phyloP scores from a whole-genome alignment of 2,329 filamentous ascomycete genomes.

The Nemania abortiva region DNA sequence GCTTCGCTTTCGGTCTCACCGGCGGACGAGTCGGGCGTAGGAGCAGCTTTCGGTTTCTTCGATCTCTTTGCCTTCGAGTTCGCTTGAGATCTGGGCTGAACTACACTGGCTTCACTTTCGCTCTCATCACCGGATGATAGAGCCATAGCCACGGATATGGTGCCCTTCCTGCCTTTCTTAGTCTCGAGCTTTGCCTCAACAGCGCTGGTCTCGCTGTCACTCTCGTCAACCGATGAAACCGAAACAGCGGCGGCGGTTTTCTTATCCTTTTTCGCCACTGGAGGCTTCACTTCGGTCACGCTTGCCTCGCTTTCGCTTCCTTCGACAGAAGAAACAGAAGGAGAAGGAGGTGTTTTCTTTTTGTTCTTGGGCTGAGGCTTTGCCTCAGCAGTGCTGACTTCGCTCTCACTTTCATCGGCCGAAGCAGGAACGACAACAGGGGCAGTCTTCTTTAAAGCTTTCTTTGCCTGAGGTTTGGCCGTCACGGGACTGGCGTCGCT shows the following conservation, averaged over 20 bases:
- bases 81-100: constrained; percentile 28
- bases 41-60: constrained; percentile 18
- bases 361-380: constrained; percentile 24
- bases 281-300: not conserved
- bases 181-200: constrained; percentile 15
- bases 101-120: constrained; percentile 15
- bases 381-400: constrained; percentile 23
- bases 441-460: constrained; percentile 13
- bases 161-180: constrained; percentile 10
- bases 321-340: constrained; percentile 24
- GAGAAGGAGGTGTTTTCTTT: not conserved
- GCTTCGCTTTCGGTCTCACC: constrained; percentile 27
- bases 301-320: constrained; percentile 26
- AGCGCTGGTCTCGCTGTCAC: constrained; percentile 31
- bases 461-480: constrained; percentile 11
- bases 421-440: constrained; percentile 11
- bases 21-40: constrained; percentile 18
- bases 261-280: constrained; percentile 12
- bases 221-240: constrained; percentile 30
- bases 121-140: constrained; percentile 20
- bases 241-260: constrained; percentile 8
- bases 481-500: constrained; percentile 1
- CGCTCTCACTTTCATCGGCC: constrained; percentile 30
- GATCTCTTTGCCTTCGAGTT: constrained; percentile 30
- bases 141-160: constrained; percentile 11